Base-by-base conservation (phyloP, 345 rosid species). In the Camelina sativa region DNA sequence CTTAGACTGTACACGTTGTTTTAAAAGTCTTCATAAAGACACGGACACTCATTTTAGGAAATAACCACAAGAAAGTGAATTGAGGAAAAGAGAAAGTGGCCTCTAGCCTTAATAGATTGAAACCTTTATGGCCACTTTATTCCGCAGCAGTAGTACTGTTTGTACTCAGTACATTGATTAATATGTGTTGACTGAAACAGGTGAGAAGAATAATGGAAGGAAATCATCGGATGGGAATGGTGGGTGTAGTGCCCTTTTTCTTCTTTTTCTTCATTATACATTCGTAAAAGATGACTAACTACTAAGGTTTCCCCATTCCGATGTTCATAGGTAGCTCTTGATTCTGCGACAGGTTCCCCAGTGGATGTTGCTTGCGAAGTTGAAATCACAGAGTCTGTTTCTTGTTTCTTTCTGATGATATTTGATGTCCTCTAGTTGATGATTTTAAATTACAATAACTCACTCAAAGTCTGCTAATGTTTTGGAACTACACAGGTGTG, bases 201-300 rank as follows among this genome's bases (percentile, higher is more conserved):
- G 93, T 91, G 55, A 89, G 99, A 84, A 90, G 99, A 78, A 86
- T 89, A 85, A 90, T 95, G 99, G 95, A 95, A 78, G 99, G 99
- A 60, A 90, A 90, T 79, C 96, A 81, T 69, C 89, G 97, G 54
- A 91, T 95, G 96, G 99, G 99, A 86, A 91, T 95, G 99, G 99
- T 95, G 65, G 40, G 74, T 47, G 40, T 52, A 67, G 74, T 57
- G 51, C 43, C 25, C 8, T 60, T 61, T 71, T 37, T 57, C 34
- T 55, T 75, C 65, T 59, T 19, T 78, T 58, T 70, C 55, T 44
- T 35, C 20, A 53, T 15, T 34, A 22, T 22, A 34, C 35, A 58
- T 44, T 46, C 46, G 17, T 35, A 72, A 59, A 72, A 60, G 1
- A 19, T 78, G 72, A n/a, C 28, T 72, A 67, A 72, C 74, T 60